A percentile compares a stretch with the other conserved stretches of the same genome.
phyloP scores from a whole-genome alignment of 2,329 filamentous ascomycete species.

The Ophiostoma sp. region DNA sequence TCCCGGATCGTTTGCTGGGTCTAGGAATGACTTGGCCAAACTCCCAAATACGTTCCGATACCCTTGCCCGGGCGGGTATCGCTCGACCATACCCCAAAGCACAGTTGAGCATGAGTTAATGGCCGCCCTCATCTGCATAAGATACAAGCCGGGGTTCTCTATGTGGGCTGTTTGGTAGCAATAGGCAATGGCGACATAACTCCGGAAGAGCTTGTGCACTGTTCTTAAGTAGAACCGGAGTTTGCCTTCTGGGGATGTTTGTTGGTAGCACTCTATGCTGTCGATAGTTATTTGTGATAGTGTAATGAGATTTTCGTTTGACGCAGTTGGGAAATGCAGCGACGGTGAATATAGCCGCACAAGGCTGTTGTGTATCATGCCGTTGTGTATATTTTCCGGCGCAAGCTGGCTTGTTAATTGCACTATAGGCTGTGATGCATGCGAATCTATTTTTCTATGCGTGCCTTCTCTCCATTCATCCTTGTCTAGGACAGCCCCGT shows the following conservation, averaged over 20 bases:
- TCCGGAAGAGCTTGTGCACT: not conserved
- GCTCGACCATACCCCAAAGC: not conserved
- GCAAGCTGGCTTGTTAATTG: not conserved
- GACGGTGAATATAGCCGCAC: conserved; percentile 3
- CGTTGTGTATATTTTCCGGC: not conserved
- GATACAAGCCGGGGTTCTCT: not conserved
- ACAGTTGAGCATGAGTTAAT: not conserved
- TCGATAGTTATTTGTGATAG: not conserved
- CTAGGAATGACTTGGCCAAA: not conserved
- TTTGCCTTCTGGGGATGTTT: not conserved
- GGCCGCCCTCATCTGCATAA: not conserved
- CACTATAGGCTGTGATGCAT: not conserved
- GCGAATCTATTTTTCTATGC: not conserved
- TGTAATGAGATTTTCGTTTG: conserved; percentile 2
- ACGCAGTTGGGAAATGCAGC: conserved; percentile 19
- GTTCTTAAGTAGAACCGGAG: not conserved
- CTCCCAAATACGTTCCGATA: not conserved
- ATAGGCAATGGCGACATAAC: not conserved
- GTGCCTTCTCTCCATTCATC: not conserved
- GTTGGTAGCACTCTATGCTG: not conserved
- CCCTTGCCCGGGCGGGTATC: not conserved
- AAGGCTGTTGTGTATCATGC: conserved; percentile 4
- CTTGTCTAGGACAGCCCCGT: not conserved
- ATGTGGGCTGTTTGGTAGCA: not conserved
- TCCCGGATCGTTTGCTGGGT: not conserved